These are phyloP conservation scores for Nothopassalora personata DNA, from an alignment of 2,329 filamentous ascomycete genomes.

Conservation along the genomic window DNA sequence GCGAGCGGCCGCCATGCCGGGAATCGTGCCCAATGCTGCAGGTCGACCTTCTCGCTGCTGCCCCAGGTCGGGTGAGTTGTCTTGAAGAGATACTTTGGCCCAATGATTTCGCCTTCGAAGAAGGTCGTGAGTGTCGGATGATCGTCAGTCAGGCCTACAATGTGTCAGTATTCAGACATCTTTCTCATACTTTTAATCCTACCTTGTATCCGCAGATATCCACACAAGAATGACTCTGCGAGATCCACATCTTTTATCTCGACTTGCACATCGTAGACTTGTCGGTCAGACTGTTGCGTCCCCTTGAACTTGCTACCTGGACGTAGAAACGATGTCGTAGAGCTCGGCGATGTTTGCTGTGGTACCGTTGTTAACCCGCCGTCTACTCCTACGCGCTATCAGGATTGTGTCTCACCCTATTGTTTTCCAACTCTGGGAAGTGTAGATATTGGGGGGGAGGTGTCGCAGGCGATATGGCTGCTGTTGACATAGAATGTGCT, in stretches of 20 bases:
- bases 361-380: background rate
- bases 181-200: slow-evolving; percentile 18
- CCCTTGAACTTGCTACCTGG: slow-evolving; percentile 84
- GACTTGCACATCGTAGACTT: slow-evolving; percentile 93
- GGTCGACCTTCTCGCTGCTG: slow-evolving; percentile 82
- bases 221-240: slow-evolving; percentile 87
- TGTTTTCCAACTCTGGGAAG: slow-evolving; percentile 22
- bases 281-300: slow-evolving; percentile 86
- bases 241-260: slow-evolving; percentile 96
- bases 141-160: slow-evolving; percentile 79
- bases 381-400: background rate
- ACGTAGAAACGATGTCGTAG: slow-evolving; percentile 80
- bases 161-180: slow-evolving; percentile 5
- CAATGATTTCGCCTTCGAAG: slow-evolving; percentile 97
- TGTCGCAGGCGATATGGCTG: slow-evolving; percentile 22
- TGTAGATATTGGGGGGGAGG: slow-evolving; percentile 25
- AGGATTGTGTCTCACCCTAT: slow-evolving; percentile 18
- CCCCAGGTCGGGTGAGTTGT: slow-evolving; percentile 89
- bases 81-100: slow-evolving; percentile 87
- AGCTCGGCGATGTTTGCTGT: slow-evolving; percentile 64
- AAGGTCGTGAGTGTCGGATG: slow-evolving; percentile 97
- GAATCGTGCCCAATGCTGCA: slow-evolving; percentile 91
- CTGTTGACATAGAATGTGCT: slow-evolving; percentile 26
- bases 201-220: slow-evolving; percentile 95
- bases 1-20: slow-evolving; percentile 74